Evolutionary conservation across 768 basidiomycete species (phyloP).

Genomic region (Hericium rajendrae): DNA sequence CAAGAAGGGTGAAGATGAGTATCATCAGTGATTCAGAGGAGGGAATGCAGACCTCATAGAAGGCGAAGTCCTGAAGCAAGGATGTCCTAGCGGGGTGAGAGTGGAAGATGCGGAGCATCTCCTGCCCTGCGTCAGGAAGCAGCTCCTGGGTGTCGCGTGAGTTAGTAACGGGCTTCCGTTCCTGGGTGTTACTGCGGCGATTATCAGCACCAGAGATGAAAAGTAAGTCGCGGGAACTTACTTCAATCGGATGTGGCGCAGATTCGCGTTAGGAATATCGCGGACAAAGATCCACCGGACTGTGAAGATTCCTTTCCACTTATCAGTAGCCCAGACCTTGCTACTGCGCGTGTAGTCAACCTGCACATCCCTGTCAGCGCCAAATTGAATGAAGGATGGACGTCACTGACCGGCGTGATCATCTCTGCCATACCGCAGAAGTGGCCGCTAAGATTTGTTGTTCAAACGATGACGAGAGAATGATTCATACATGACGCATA

Average conservation of each 20-base stretch:
- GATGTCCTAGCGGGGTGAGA: conserved; percentile 90
- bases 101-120: conserved; percentile 94
- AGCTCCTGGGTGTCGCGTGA: conserved; percentile 97
- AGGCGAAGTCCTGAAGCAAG: conserved; percentile 86
- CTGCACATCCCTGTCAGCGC: conserved; percentile 20
- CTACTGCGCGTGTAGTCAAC: conserved; percentile 92
- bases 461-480: neutral
- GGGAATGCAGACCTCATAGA: conserved; percentile 60
- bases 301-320: conserved; percentile 99
- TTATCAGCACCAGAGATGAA: neutral
- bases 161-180: conserved; percentile 97
- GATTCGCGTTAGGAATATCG: conserved; percentile 83
- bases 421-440: conserved; percentile 99
- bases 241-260: conserved; percentile 86
- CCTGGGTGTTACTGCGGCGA: conserved; percentile 80
- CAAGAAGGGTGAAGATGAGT: neutral
- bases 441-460: conserved; percentile 54
- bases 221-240: conserved; percentile 24
- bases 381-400: neutral
- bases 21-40: neutral
- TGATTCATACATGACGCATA: conserved; percentile 15
- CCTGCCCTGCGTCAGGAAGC: conserved; percentile 90
- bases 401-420: conserved; percentile 69
- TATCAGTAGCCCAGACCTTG: conserved; percentile 98
- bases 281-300: conserved; percentile 97